phyloP scores from a whole-genome alignment of 352 stramenopile species.

The Pythium grandisporangium region DNA sequence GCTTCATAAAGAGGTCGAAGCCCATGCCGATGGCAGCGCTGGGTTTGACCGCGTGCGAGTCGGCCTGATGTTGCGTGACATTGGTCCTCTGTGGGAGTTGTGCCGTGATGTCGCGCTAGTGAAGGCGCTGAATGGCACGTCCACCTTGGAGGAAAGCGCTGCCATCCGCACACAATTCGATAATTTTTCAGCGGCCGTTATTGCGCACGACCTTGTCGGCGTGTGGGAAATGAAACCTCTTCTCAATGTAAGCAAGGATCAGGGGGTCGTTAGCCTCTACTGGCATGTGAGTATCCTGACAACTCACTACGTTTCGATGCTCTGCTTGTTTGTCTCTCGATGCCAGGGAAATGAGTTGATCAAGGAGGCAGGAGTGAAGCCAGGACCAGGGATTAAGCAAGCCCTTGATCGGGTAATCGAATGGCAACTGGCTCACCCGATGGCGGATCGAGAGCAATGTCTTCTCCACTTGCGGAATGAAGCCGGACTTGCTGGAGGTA shows the following conservation, averaged over 20 bases:
- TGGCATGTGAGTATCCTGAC: background rate
- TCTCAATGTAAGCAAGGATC: constrained; percentile 66
- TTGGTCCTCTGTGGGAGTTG: constrained; percentile 49
- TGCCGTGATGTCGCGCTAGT: constrained; percentile 42
- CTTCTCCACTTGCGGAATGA: constrained; percentile 26
- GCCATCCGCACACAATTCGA: constrained; percentile 23
- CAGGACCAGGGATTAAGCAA: constrained; percentile 48
- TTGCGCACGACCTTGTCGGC: constrained; percentile 15
- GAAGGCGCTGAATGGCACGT: constrained; percentile 29
- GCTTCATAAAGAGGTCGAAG: constrained; percentile 12
- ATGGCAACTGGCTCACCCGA: constrained; percentile 54
- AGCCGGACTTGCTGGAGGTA: too few species aligned
- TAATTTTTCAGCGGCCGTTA: constrained; percentile 21
- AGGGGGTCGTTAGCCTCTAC: too few species aligned
- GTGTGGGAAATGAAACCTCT: constrained; percentile 64
- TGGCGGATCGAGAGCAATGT: constrained; percentile 43
- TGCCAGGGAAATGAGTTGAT: constrained; percentile 61
- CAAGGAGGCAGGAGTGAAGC: constrained; percentile 41
- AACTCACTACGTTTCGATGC: background rate
- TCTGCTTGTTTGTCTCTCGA: background rate
- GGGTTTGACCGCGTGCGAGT: constrained; percentile 38
- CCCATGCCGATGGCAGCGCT: too few species aligned
- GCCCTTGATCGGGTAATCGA: constrained; percentile 40
- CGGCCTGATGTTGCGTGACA: constrained; percentile 44
- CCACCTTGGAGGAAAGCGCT: constrained; percentile 3